These are phyloP conservation scores for Sporothrix pseudoabietina DNA, from an alignment of 2,329 filamentous ascomycete genomes.

Conservation along the genomic window DNA sequence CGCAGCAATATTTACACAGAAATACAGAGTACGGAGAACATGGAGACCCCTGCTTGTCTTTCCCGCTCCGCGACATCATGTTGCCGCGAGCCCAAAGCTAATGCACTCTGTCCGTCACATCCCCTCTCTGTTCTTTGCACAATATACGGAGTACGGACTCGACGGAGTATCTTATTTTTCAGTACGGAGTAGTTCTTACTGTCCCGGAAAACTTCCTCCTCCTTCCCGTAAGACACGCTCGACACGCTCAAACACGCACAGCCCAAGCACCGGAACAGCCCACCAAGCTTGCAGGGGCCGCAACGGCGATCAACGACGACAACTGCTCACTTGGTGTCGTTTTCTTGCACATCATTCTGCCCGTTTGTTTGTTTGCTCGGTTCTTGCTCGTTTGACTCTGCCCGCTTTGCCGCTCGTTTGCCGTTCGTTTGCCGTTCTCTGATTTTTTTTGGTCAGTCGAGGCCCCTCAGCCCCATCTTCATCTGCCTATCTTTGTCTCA, in stretches of 20 bases:
- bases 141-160: too few species aligned
- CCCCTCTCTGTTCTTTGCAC: not conserved
- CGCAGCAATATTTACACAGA: not conserved
- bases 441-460: too few species aligned
- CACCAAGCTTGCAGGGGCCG: not conserved
- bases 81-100: not conserved
- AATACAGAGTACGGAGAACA: not conserved
- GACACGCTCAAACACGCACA: too few species aligned
- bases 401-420: too few species aligned
- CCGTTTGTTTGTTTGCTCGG: not conserved
- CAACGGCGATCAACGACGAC: slow-evolving; percentile 15
- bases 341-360: not conserved
- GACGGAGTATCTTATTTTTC: not conserved
- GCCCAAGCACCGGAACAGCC: not conserved
- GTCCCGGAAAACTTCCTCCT: not conserved
- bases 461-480: too few species aligned
- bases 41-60: not conserved
- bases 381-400: not conserved
- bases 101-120: not conserved
- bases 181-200: not conserved
- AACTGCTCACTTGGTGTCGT: not conserved
- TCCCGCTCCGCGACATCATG: not conserved
- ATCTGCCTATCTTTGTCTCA: slow-evolving; percentile 6
- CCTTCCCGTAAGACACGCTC: slow-evolving; percentile 9
- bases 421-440: not conserved